Evolutionary conservation across 371 early-diverging fungal species (phyloP).

Genomic region (Sporodiniella umbellata): DNA sequence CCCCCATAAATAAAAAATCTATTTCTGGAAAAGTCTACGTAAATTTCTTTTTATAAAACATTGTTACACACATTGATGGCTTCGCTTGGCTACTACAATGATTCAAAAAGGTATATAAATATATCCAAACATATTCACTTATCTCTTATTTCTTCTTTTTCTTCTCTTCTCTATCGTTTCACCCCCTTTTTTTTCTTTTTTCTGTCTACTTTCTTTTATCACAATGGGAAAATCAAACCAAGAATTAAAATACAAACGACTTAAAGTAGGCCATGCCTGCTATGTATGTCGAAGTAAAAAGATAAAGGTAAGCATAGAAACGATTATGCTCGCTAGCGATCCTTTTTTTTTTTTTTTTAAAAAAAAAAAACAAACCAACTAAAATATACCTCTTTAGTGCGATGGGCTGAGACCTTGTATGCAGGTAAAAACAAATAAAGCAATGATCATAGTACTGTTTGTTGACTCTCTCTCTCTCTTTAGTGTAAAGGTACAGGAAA

Average conservation of each 20-base stretch:
- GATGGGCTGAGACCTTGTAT: conserved; percentile 17
- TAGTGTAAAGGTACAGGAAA: not conserved
- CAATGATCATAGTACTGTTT: too few species aligned
- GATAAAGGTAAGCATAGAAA: conserved; percentile 32
- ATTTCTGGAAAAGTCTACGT: not conserved
- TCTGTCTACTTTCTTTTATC: not conserved
- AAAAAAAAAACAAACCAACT: too few species aligned
- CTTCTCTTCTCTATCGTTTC: not conserved
- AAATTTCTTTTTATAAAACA: not conserved
- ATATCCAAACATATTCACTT: not conserved
- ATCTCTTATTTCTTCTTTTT: not conserved
- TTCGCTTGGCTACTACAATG: not conserved
- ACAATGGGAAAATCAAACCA: conserved; percentile 20
- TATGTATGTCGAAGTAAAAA: conserved; percentile 29
- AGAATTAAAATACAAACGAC: conserved; percentile 26
- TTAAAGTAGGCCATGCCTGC: conserved; percentile 31
- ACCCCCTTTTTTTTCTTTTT: not conserved
- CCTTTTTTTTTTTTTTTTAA: too few species aligned
- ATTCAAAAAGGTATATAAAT: not conserved
- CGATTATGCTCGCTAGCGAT: too few species aligned
- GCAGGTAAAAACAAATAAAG: conserved; percentile 14
- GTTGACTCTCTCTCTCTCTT: too few species aligned
- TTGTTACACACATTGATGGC: conserved; percentile 1
- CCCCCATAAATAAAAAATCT: not conserved
- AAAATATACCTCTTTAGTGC: conserved; percentile 2